A percentile compares a stretch with the other conserved stretches of the same genome.
Evolutionary conservation across 2,329 filamentous ascomycete genomes (phyloP).

Genomic region (Neopestalotiopsis rosae): DNA sequence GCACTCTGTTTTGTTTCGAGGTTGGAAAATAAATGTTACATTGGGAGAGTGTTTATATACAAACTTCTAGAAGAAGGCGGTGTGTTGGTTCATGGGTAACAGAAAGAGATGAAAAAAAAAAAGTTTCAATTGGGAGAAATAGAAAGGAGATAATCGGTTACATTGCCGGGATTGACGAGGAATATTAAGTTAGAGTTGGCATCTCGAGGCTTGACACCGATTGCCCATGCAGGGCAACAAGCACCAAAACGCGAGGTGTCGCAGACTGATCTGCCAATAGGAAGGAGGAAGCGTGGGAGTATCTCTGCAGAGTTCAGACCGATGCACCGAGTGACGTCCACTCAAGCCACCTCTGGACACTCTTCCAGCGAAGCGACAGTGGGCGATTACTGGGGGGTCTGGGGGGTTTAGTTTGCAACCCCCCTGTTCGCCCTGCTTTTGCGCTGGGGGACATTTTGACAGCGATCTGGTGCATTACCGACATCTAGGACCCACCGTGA

Average conservation of each 20-base stretch:
- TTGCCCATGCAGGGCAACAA: background rate
- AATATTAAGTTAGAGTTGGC: background rate
- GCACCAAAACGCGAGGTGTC: slow-evolving; percentile 2
- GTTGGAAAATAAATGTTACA: background rate
- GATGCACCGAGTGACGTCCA: background rate
- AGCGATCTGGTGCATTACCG: background rate
- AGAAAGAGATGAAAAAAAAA: background rate
- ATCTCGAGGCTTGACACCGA: background rate
- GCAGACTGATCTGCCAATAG: background rate
- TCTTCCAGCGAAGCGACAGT: background rate
- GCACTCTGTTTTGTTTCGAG: background rate
- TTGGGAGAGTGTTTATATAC: background rate
- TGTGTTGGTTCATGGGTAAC: background rate
- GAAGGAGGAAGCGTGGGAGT: background rate
- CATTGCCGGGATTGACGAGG: background rate
- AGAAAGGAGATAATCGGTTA: background rate
- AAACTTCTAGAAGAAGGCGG: background rate
- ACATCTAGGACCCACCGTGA: background rate
- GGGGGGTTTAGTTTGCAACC: background rate
- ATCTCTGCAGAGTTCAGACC: background rate
- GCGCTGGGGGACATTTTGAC: background rate
- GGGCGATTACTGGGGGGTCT: background rate
- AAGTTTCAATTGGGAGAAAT: background rate
- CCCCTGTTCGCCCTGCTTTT: background rate
- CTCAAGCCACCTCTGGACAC: background rate